phyloP scores from a whole-genome alignment of 2,329 filamentous ascomycete species.

The Aspergillus uvarum region DNA sequence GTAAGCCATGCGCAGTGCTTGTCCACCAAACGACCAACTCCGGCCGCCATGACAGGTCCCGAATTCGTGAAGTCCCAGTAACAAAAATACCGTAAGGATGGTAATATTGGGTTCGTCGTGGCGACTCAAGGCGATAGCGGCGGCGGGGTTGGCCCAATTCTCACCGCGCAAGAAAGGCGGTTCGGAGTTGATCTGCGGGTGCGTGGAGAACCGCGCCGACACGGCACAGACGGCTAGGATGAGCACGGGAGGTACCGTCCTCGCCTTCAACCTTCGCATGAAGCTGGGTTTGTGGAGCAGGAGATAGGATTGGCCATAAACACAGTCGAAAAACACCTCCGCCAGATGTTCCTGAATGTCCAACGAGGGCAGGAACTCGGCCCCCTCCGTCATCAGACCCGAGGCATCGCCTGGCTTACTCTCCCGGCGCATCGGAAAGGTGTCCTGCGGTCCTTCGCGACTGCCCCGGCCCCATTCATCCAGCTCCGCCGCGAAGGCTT shows the following conservation, averaged over 20 bases:
- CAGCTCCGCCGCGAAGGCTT: constrained; percentile 80
- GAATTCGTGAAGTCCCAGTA: constrained; percentile 91
- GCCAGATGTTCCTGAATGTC: constrained; percentile 92
- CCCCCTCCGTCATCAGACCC: constrained; percentile 76
- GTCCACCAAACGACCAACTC: constrained; percentile 93
- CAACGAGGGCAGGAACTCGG: constrained; percentile 75
- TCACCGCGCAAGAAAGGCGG: constrained; percentile 86
- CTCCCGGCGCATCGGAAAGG: constrained; percentile 55
- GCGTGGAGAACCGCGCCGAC: constrained; percentile 89
- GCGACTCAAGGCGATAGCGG: constrained; percentile 79
- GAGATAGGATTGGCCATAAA: constrained; percentile 94
- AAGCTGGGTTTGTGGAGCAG: constrained; percentile 96
- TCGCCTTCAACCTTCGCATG: constrained; percentile 76
- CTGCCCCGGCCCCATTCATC: constrained; percentile 74
- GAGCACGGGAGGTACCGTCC: constrained; percentile 82
- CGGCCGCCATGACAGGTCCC: constrained; percentile 94
- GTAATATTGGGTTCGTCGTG: constrained; percentile 97
- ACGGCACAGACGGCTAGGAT: constrained; percentile 93
- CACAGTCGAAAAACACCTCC: constrained; percentile 91
- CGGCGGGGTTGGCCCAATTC: constrained; percentile 83
- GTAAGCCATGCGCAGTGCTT: constrained; percentile 95
- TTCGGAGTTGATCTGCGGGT: constrained; percentile 73
- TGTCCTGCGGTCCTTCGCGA: constrained; percentile 49
- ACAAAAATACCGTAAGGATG: constrained; percentile 83
- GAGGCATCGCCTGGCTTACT: constrained; percentile 70